These are phyloP conservation scores for Nothophytophthora sp. DNA, from an alignment of 352 stramenopile species.

Conservation along the genomic window DNA sequence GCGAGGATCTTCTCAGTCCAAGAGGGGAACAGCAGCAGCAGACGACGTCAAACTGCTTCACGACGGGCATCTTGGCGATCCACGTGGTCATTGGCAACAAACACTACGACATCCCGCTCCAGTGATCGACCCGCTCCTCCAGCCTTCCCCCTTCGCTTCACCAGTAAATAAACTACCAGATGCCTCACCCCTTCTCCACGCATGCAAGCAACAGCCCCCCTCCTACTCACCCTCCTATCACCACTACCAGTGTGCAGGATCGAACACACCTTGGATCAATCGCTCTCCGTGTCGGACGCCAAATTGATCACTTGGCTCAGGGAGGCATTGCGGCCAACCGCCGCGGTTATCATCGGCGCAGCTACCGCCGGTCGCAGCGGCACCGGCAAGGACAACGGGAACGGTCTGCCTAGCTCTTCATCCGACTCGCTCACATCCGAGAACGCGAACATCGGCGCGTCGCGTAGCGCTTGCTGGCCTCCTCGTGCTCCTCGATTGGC, in stretches of 20 bases:
- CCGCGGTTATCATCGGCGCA: constrained; percentile 10
- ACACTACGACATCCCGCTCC: constrained; percentile 70
- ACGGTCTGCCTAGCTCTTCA: constrained; percentile 26
- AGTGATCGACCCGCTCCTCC: constrained; percentile 22
- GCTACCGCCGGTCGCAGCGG: constrained; percentile 10
- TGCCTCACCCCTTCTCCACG: background rate
- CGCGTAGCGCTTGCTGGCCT: background rate
- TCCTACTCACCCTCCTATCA: too few relatives aligned
- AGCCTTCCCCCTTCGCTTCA: background rate
- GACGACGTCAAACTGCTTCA: constrained; percentile 16
- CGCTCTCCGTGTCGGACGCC: constrained; percentile 50
- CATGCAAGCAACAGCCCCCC: too few relatives aligned
- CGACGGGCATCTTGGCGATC: constrained; percentile 32
- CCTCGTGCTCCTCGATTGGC: constrained; percentile 17
- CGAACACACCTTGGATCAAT: constrained; percentile 19
- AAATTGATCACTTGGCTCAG: constrained; percentile 45
- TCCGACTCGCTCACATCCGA: constrained; percentile 41
- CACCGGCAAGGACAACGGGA: constrained; percentile 26
- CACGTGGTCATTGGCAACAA: constrained; percentile 85
- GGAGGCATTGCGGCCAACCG: constrained; percentile 9
- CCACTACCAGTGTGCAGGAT: too few relatives aligned
- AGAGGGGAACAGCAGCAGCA: constrained; percentile 17
- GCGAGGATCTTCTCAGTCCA: constrained; percentile 19
- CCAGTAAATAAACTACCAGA: constrained; percentile 2
- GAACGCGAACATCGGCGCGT: constrained; percentile 25